Evolutionary conservation across 768 basidiomycete genomes (phyloP).

Genomic region (Grammothele lineata): DNA sequence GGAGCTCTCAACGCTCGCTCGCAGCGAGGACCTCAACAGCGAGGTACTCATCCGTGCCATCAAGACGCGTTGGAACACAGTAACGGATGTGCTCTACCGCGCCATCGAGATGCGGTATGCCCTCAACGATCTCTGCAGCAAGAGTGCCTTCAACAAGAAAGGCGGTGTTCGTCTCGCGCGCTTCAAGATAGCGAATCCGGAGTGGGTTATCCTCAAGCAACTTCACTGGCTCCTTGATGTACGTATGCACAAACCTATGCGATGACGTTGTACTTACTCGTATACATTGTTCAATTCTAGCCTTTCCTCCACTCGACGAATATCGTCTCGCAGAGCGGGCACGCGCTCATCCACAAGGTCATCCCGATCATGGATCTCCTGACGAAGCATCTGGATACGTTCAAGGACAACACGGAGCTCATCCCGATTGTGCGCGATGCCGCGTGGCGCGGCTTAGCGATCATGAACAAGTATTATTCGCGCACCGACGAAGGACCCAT

Average conservation of each 20-base stretch:
- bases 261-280: background rate
- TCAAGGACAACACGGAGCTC: conserved; percentile 2
- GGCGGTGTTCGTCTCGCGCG: conserved; percentile 3
- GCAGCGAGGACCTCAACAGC: background rate
- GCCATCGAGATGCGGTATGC: conserved; percentile 13
- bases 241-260: background rate
- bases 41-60: conserved; percentile 16
- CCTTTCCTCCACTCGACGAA: background rate
- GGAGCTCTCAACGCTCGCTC: conserved; percentile 7
- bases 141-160: conserved; percentile 14
- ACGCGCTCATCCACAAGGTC: conserved; percentile 22
- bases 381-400: conserved; percentile 9
- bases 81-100: conserved; percentile 14
- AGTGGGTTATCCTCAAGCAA: conserved; percentile 20
- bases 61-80: conserved; percentile 24
- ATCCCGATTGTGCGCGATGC: conserved; percentile 8
- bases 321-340: background rate
- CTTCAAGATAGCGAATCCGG: conserved; percentile 11
- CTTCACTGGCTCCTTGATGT: conserved; percentile 18
- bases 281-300: background rate
- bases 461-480: background rate
- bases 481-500: background rate
- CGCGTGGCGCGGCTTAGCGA: background rate
- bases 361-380: conserved; percentile 21
- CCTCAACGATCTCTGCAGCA: conserved; percentile 14